phyloP scores from a whole-genome alignment of 2,329 filamentous ascomycete genomes.

The Drechslerella stenobrocha region DNA sequence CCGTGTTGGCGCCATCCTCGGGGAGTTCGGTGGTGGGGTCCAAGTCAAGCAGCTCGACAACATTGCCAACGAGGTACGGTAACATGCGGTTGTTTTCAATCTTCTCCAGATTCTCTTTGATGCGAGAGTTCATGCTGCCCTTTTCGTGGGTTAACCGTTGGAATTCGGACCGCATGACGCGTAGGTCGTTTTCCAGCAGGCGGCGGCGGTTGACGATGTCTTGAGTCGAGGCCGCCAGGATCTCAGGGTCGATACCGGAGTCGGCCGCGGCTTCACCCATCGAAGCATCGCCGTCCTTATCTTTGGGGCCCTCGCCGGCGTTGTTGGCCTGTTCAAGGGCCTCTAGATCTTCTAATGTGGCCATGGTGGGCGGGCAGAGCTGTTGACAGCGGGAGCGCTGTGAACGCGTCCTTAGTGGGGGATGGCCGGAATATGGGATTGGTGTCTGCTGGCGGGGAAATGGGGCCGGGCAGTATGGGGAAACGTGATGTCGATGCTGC shows the following conservation, averaged over 20 bases:
- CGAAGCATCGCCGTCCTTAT: slow-evolving; percentile 69
- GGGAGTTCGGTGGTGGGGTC: slow-evolving; percentile 94
- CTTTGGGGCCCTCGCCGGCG: slow-evolving; percentile 63
- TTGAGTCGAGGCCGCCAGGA: slow-evolving; percentile 87
- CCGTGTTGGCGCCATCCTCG: slow-evolving; percentile 98
- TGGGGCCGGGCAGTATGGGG: not conserved
- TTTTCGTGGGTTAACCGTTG: slow-evolving; percentile 95
- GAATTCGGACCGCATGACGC: slow-evolving; percentile 98
- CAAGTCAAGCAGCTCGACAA: slow-evolving; percentile 93
- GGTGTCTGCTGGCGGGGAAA: slow-evolving; percentile 2
- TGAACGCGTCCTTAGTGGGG: slow-evolving; percentile 20
- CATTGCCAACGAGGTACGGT: slow-evolving; percentile 96
- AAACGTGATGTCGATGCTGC: slow-evolving; percentile 21
- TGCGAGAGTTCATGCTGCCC: slow-evolving; percentile 94
- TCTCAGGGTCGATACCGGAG: slow-evolving; percentile 83
- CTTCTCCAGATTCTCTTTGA: slow-evolving; percentile 98
- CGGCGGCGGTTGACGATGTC: slow-evolving; percentile 90
- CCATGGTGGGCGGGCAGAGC: slow-evolving; percentile 64
- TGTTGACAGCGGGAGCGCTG: slow-evolving; percentile 5
- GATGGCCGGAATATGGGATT: not conserved
- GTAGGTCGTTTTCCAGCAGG: slow-evolving; percentile 92
- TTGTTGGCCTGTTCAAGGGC: slow-evolving; percentile 78
- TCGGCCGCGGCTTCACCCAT: slow-evolving; percentile 73
- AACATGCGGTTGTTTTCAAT: slow-evolving; percentile 99
- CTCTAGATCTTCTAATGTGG: slow-evolving; percentile 88